Percentiles rank a stretch among this genome's conserved stretches.
phyloP scores from a whole-genome alignment of 2,329 filamentous ascomycete species.

The Trichophaea hybrida region DNA sequence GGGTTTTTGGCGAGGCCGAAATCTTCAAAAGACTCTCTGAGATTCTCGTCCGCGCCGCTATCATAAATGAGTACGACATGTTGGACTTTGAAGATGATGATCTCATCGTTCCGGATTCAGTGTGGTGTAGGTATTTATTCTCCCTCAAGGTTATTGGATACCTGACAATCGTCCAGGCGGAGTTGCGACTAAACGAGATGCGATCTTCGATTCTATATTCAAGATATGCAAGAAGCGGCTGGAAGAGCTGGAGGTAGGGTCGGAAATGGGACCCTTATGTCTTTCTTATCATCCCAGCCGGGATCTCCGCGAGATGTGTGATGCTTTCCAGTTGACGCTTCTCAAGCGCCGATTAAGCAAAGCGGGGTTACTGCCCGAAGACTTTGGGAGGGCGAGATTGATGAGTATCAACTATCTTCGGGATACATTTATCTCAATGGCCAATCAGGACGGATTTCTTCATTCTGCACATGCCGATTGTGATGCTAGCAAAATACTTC shows the following conservation, averaged over 20 bases:
- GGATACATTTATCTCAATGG: not conserved
- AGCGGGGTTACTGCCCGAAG: not conserved
- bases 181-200: not conserved
- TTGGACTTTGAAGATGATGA: not conserved
- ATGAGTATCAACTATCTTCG: not conserved
- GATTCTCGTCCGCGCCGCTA: not conserved
- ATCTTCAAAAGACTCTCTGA: not conserved
- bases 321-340: not conserved
- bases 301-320: not conserved
- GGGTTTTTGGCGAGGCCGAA: not conserved
- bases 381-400: not conserved
- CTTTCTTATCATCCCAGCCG: not conserved
- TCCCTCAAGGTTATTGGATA: not conserved
- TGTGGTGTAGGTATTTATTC: not conserved
- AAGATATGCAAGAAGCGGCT: not conserved
- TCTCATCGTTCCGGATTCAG: not conserved
- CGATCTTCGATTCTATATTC: not conserved
- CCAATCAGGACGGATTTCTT: not conserved
- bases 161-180: not conserved
- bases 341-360: not conserved
- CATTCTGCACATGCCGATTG: not conserved
- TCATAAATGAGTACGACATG: not conserved
- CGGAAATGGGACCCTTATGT: not conserved
- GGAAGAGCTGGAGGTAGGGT: not conserved
- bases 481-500: not conserved